phyloP scores from a whole-genome alignment of 2,329 filamentous ascomycete species.

The Apiospora pterosperma region DNA sequence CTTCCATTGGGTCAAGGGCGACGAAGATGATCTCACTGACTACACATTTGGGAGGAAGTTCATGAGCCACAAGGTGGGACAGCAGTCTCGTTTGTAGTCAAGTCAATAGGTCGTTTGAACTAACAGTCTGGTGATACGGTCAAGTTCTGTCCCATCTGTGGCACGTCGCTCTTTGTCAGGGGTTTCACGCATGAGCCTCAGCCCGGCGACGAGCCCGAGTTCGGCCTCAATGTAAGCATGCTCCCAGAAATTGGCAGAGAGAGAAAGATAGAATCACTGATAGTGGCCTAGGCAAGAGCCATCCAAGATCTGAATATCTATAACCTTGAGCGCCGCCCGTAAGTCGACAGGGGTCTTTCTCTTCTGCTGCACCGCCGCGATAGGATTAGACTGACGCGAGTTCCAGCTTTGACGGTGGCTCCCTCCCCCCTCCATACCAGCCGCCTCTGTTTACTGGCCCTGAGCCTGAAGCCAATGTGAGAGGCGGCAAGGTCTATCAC shows the following conservation, averaged over 20 bases:
- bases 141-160: constrained; percentile 50
- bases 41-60: constrained; percentile 41
- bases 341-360: constrained; percentile 13
- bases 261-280: constrained; percentile 6
- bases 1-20: constrained; percentile 46
- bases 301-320: constrained; percentile 43
- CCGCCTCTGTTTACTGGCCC: constrained; percentile 36
- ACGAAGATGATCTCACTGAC: constrained; percentile 32
- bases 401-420: constrained; percentile 35
- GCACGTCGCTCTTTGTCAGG: constrained; percentile 35
- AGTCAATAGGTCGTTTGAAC: neutral
- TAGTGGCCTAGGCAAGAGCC: constrained; percentile 31
- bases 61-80: constrained; percentile 38
- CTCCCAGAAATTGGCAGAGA: neutral
- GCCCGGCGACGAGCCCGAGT: constrained; percentile 23
- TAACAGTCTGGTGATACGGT: neutral
- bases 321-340: constrained; percentile 34
- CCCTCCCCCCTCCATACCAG: constrained; percentile 29
- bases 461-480: constrained; percentile 33
- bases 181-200: constrained; percentile 18
- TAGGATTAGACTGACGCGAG: neutral
- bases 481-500: constrained; percentile 38
- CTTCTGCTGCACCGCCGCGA: neutral
- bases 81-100: neutral
- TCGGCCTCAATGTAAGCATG: constrained; percentile 39